These are phyloP conservation scores for Linum lewisii DNA, from an alignment of 345 rosid genomes.

Conservation along the genomic window DNA sequence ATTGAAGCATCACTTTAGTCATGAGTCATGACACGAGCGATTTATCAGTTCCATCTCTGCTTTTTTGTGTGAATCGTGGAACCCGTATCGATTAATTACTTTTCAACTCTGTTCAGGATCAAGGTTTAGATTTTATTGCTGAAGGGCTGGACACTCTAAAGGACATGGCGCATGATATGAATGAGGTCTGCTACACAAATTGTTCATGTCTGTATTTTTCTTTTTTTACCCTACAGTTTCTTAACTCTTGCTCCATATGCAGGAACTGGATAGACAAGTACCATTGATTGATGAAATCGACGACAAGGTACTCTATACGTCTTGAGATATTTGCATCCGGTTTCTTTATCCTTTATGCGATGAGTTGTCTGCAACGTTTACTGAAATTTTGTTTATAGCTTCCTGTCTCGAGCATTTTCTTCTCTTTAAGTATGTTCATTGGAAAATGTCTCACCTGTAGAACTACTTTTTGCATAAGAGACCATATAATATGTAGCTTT, in stretches of 20 bases:
- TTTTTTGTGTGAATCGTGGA: too few species aligned
- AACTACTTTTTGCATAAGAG: too few species aligned
- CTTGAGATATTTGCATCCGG: background rate
- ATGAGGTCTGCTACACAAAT: constrained; percentile 17
- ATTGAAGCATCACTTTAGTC: too few species aligned
- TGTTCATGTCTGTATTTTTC: background rate
- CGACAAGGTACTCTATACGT: constrained; percentile 16
- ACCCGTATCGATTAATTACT: too few species aligned
- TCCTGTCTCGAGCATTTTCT: background rate
- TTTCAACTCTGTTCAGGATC: constrained; percentile 18
- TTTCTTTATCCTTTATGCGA: background rate
- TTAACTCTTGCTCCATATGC: background rate
- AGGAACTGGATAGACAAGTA: constrained; percentile 25
- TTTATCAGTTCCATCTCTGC: too few species aligned
- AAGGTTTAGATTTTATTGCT: constrained; percentile 25
- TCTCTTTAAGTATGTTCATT: background rate
- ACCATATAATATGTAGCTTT: too few species aligned
- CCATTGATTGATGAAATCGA: constrained; percentile 27
- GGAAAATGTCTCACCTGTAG: background rate
- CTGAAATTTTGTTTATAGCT: background rate
- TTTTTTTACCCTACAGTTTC: background rate
- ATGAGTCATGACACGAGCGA: too few species aligned
- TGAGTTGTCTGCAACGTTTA: background rate
- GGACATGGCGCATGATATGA: constrained; percentile 22
- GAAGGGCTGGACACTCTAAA: constrained; percentile 26